Conservation (phyloP, 2,329 filamentous ascomycete genomes). For the Trichoderma sp. region DNA sequence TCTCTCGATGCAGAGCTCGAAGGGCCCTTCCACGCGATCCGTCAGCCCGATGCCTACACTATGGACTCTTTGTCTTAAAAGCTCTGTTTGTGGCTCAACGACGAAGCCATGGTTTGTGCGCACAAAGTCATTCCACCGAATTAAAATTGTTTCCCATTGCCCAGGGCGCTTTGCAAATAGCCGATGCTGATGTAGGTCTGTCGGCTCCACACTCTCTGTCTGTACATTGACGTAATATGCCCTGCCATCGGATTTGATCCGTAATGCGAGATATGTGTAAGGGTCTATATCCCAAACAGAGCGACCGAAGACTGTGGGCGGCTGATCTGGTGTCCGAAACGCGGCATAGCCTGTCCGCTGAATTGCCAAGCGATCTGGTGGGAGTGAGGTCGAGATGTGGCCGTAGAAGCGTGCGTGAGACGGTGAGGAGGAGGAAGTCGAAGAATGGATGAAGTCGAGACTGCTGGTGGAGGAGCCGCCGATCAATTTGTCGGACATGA, state of each 20-base stretch:
- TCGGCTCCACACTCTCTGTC: conserved; percentile 87
- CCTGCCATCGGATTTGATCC: conserved; percentile 85
- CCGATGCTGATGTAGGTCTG: conserved; percentile 94
- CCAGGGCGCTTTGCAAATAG: conserved; percentile 76
- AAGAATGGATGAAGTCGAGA: conserved; percentile 60
- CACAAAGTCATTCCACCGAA: conserved; percentile 91
- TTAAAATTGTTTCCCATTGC: conserved; percentile 92
- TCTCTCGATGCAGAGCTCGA: conserved; percentile 78
- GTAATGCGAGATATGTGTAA: conserved; percentile 82
- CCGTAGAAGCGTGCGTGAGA: conserved; percentile 80
- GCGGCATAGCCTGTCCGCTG: conserved; percentile 84
- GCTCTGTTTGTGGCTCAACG: conserved; percentile 87
- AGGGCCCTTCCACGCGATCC: conserved; percentile 83
- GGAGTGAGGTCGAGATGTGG: conserved; percentile 81
- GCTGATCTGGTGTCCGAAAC: conserved; percentile 78
- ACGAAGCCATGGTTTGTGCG: conserved; percentile 90
- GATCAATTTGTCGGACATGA: conserved; percentile 83
- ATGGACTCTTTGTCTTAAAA: conserved; percentile 80
- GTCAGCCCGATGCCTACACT: conserved; percentile 86
- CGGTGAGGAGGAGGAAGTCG: conserved; percentile 23
- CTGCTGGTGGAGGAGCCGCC: conserved; percentile 78
- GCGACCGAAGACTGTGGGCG: conserved; percentile 78
- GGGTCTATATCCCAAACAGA: conserved; percentile 86
- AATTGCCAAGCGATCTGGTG: conserved; percentile 68
- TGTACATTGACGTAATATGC: conserved; percentile 95